These are phyloP conservation scores for Priceomyces carsonii DNA, from an alignment of 805 yeast genomes.

Conservation along the genomic window DNA sequence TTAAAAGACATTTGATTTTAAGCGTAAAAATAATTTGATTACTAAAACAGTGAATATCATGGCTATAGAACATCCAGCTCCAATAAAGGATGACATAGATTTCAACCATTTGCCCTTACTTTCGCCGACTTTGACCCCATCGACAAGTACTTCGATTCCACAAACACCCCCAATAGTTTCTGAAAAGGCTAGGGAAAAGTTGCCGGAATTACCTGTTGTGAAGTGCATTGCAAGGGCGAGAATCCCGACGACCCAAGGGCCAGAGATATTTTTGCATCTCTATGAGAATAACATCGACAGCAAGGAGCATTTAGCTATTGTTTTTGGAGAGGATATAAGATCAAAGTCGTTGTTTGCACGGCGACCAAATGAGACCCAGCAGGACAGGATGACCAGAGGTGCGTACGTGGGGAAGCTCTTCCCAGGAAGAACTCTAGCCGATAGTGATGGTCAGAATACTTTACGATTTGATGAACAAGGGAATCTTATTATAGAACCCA, in stretches of 20 bases:
- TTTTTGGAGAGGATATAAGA: slow-evolving; percentile 89
- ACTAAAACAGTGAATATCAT: too few species aligned
- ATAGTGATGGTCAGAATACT: slow-evolving; percentile 43
- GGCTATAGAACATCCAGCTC: slow-evolving; percentile 9
- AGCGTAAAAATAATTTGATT: too few species aligned
- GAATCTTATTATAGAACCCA: slow-evolving; percentile 26
- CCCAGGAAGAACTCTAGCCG: slow-evolving; percentile 82
- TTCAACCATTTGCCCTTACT: slow-evolving; percentile 23
- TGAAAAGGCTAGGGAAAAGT: slow-evolving; percentile 27
- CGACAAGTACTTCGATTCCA: slow-evolving; percentile 11
- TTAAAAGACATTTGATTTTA: too few species aligned
- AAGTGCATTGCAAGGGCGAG: slow-evolving; percentile 92
- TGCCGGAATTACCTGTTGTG: slow-evolving; percentile 65
- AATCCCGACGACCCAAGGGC: slow-evolving; percentile 93
- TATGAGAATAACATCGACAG: slow-evolving; percentile 83
- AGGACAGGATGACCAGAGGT: slow-evolving; percentile 97
- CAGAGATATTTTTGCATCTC: slow-evolving; percentile 88
- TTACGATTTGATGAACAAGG: slow-evolving; percentile 36
- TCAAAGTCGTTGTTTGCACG: slow-evolving; percentile 68
- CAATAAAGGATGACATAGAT: slow-evolving; percentile 8
- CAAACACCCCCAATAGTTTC: slow-evolving; percentile 16
- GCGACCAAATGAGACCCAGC: slow-evolving; percentile 74
- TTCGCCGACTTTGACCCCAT: slow-evolving; percentile 23
- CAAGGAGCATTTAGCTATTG: slow-evolving; percentile 96
- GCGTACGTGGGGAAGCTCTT: slow-evolving; percentile 89